These are phyloP conservation scores for Suhomyces bolitotheri DNA, from an alignment of 1,139 yeast genomes.

Conservation along the genomic window DNA sequence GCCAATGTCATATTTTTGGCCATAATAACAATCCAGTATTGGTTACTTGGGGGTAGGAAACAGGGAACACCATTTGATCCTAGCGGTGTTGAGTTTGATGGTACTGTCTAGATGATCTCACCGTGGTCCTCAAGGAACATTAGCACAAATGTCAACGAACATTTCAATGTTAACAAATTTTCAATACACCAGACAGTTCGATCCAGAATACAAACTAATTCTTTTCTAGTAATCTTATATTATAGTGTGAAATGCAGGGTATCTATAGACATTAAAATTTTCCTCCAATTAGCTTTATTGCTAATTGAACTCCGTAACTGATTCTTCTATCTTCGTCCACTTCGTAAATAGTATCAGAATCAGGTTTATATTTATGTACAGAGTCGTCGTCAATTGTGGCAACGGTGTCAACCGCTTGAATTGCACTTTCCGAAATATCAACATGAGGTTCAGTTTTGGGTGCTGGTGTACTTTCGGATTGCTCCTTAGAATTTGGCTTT, in stretches of 20 bases:
- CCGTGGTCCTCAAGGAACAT: too few species aligned
- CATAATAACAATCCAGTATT: not conserved
- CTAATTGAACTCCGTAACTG: slow-evolving; percentile 59
- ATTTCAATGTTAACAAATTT: not conserved
- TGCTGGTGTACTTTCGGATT: not conserved
- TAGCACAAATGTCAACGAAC: not conserved
- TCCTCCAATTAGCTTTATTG: slow-evolving; percentile 65
- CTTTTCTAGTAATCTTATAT: slow-evolving; percentile 1
- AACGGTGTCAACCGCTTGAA: slow-evolving; percentile 15
- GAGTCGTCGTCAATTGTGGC: slow-evolving; percentile 13
- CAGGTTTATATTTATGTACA: slow-evolving; percentile 4
- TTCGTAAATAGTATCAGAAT: slow-evolving; percentile 26
- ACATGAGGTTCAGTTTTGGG: slow-evolving; percentile 7
- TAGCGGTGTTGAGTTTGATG: too few species aligned
- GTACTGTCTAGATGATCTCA: too few species aligned
- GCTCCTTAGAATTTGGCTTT: not conserved
- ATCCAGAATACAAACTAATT: too few species aligned
- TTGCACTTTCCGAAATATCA: slow-evolving; percentile 15
- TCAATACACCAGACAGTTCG: too few species aligned
- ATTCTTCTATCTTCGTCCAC: slow-evolving; percentile 59
- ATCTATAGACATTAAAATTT: slow-evolving; percentile 42
- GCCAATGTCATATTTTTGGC: slow-evolving; percentile 1
- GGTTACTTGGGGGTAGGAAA: too few species aligned
- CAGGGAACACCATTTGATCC: too few species aligned
- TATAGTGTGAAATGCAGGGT: slow-evolving; percentile 4